Percentiles rank a stretch among this genome's conserved stretches.
Evolutionary conservation across 2,329 filamentous ascomycete species (phyloP).

Genomic region (Alternaria sp.): DNA sequence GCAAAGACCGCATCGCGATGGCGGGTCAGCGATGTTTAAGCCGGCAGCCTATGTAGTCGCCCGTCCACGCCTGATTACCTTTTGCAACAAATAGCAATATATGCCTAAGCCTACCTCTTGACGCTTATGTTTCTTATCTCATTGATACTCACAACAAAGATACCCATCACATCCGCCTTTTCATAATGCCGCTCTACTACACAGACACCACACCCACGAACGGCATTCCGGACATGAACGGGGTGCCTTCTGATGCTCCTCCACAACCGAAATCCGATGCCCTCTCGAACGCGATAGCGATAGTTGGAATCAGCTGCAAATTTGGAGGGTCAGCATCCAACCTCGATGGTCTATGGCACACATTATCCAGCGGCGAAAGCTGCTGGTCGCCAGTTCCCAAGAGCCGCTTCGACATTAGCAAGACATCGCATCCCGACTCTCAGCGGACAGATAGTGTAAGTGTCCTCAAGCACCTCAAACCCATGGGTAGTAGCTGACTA

Average conservation of each 20-base stretch:
- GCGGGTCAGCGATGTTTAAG: neutral
- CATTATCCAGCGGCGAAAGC: neutral
- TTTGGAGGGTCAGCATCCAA: neutral
- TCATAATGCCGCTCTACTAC: neutral
- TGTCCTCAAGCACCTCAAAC: neutral
- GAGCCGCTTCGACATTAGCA: neutral
- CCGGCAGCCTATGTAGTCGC: neutral
- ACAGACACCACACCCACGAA: neutral
- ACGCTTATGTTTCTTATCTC: neutral
- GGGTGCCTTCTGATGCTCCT: neutral
- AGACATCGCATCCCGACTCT: neutral
- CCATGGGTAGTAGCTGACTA: neutral
- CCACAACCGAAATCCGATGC: neutral
- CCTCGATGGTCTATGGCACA: neutral
- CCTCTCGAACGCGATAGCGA: neutral
- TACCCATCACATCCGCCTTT: neutral
- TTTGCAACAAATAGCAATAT: neutral
- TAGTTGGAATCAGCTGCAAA: neutral
- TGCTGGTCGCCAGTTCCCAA: neutral
- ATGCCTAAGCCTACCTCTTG: neutral
- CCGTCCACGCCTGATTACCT: neutral
- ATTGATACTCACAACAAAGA: neutral
- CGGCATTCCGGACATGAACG: neutral
- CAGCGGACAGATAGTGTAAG: neutral
- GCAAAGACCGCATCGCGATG: neutral